Conservation (phyloP, 2,329 filamentous ascomycete genomes). For the Amylocarpus encephaloides region DNA sequence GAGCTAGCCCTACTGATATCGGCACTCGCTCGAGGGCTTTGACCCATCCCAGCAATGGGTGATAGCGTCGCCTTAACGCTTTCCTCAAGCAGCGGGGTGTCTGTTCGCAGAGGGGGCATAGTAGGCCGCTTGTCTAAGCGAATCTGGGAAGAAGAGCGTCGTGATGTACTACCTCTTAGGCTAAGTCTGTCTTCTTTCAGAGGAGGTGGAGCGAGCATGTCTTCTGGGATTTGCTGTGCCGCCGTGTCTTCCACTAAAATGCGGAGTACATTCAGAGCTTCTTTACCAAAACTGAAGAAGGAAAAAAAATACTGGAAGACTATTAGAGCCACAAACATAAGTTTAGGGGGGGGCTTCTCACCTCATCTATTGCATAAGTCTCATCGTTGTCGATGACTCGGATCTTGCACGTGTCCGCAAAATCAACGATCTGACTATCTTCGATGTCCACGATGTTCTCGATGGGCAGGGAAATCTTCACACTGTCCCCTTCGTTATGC, state of each 20-base stretch:
- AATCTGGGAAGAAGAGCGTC: constrained; percentile 20
- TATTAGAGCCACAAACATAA: not conserved
- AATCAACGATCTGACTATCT: constrained; percentile 82
- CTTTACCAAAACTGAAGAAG: constrained; percentile 80
- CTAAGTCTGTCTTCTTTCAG: constrained; percentile 16
- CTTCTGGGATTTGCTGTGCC: constrained; percentile 30
- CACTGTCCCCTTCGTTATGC: constrained; percentile 92
- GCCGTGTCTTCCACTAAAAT: constrained; percentile 31
- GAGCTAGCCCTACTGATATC: constrained; percentile 49
- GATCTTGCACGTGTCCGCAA: constrained; percentile 90
- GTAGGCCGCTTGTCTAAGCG: constrained; percentile 14
- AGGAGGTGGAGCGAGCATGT: constrained; percentile 21
- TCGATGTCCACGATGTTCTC: constrained; percentile 88
- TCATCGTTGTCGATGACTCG: constrained; percentile 90
- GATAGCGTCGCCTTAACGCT: constrained; percentile 56
- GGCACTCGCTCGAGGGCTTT: constrained; percentile 48
- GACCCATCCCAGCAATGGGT: constrained; percentile 35
- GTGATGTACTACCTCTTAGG: constrained; percentile 21
- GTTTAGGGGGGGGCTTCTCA: constrained; percentile 34
- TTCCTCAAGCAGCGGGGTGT: constrained; percentile 39
- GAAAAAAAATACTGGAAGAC: constrained; percentile 79
- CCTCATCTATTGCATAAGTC: constrained; percentile 91
- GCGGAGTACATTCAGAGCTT: constrained; percentile 71
- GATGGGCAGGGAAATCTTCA: constrained; percentile 90
- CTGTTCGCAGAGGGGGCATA: constrained; percentile 18